Evolutionary conservation across 176 grass and related monocot genomes (phyloP), one percentile per base, ranked within the genome.

Genomic region (Hordeum marinum): DNA sequence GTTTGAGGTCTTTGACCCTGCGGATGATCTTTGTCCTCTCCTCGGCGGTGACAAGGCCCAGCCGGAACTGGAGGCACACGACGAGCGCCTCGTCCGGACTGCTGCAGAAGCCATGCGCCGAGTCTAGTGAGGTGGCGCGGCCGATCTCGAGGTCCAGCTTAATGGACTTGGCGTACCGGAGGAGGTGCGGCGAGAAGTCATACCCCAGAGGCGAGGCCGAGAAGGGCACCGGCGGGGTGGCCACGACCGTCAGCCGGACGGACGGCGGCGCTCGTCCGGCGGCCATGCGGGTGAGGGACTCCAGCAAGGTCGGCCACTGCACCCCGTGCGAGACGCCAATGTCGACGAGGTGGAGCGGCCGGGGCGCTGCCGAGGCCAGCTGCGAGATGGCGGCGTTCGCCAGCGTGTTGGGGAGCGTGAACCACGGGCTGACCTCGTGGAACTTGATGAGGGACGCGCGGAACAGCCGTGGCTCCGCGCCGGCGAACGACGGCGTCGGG

Each of bases 221-320:
- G 85, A 98, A 98, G 1, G 96, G 96, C 50, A 78, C 81, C 10
- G 85, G 58, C 23, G 83, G 34, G 1, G 72, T 52, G 11, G 41
- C 85, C 1, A 72, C 90, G 43, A 94, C 55, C 32, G 91, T 94
- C 46, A 98, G 91, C 11, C 88, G 88, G 24, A 98, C 83, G 9
- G 92, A 89, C 0, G 88, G 81, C 25, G 91, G 91, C 1, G 83
- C 60, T 43, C 84, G 36, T 1, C 89, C 73, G 12, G 90, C 82
- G 3, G 84, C 81, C 63, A 84, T 64, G 23, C 88, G 90, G 14
- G 91, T 93, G 26, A 99, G 90, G 18, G 96, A 91, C 65, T 99
- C 93, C 20, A 99, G 86, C n/a, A 99, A 90, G 64, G 96, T 99
- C 26, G 96, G 96, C 96, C 96, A 99, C 87, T 99, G 96, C 77